A percentile compares a stretch with the other conserved stretches of the same genome.
These are phyloP conservation scores for Candida multigemmis DNA, from an alignment of 805 yeast genomes.

Conservation along the genomic window DNA sequence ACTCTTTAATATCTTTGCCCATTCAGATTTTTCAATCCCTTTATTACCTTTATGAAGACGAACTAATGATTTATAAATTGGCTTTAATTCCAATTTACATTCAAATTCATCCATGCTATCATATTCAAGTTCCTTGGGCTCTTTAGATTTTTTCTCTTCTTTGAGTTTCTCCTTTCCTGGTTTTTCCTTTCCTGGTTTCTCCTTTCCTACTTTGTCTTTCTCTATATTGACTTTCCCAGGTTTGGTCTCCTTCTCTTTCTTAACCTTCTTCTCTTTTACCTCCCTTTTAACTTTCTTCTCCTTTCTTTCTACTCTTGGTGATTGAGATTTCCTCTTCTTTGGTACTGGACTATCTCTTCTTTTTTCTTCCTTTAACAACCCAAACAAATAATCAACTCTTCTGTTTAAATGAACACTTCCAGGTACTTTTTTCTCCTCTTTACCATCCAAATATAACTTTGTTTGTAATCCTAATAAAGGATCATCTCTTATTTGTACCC, in stretches of 20 bases:
- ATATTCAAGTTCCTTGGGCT: conserved; percentile 43
- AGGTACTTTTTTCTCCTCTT: conserved; percentile 58
- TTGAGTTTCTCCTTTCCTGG: conserved; percentile 4
- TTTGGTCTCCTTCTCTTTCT: conserved; percentile 3
- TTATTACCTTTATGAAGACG: conserved; percentile 62
- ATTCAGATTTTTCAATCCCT: conserved; percentile 67
- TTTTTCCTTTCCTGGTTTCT: conserved; percentile 6
- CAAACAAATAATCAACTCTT: conserved; percentile 79
- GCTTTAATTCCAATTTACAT: conserved; percentile 53
- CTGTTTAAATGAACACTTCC: conserved; percentile 89
- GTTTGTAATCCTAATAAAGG: conserved; percentile 82
- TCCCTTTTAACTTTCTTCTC: conserved; percentile 10
- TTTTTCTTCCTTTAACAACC: conserved; percentile 56
- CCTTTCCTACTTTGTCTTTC: conserved; percentile 3
- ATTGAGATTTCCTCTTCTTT: conserved; percentile 10
- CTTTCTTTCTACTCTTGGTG: conserved; percentile 9
- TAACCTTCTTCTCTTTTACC: conserved; percentile 8
- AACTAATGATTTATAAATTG: conserved; percentile 59
- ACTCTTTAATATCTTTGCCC: conserved; percentile 60
- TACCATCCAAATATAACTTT: conserved; percentile 61
- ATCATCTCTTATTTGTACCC: conserved; percentile 92
- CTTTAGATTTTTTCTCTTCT: conserved; percentile 8
- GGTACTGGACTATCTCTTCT: conserved; percentile 14
- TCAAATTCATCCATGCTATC: conserved; percentile 71
- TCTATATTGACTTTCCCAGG: no score